Evolutionary conservation across 208 protist genomes (phyloP).

Genomic region (Trypanosoma melophagium): DNA sequence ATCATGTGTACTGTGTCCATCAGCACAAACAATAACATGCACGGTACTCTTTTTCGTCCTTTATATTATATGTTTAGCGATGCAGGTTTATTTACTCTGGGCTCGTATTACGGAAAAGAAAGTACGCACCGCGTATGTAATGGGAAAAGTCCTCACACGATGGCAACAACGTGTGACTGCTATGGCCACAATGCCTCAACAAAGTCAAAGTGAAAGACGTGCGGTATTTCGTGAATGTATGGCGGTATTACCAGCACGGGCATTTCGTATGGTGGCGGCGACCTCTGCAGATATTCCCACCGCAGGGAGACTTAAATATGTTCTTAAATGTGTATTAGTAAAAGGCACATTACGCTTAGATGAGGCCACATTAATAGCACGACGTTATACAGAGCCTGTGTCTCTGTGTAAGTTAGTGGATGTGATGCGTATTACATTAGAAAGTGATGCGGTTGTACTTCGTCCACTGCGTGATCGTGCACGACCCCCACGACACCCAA

Average conservation of each 20-base stretch:
- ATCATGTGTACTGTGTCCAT: slow-evolving; percentile 56
- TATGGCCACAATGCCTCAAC: slow-evolving; percentile 38
- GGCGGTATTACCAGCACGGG: slow-evolving; percentile 58
- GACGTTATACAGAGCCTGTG: slow-evolving; percentile 67
- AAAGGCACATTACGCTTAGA: slow-evolving; percentile 64
- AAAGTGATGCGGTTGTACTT: slow-evolving; percentile 74
- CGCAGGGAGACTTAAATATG: slow-evolving; percentile 69
- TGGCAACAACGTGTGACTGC: slow-evolving; percentile 60
- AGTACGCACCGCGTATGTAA: slow-evolving; percentile 57
- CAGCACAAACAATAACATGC: slow-evolving; percentile 51
- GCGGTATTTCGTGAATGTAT: slow-evolving; percentile 59
- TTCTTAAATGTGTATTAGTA: slow-evolving; percentile 75
- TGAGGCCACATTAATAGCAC: slow-evolving; percentile 56
- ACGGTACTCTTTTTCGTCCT: slow-evolving; percentile 62
- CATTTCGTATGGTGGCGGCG: slow-evolving; percentile 79
- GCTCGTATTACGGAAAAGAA: slow-evolving; percentile 76
- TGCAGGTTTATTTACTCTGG: slow-evolving; percentile 80
- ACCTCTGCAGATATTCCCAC: slow-evolving; percentile 38
- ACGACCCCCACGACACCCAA: slow-evolving; percentile 71
- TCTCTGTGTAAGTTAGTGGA: slow-evolving; percentile 84
- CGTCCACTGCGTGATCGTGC: slow-evolving; percentile 62
- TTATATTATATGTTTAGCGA: slow-evolving; percentile 49
- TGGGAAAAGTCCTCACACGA: slow-evolving; percentile 52
- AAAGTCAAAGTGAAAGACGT: slow-evolving; percentile 61
- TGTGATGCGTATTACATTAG: slow-evolving; percentile 70